A percentile compares a stretch with the other conserved stretches of the same genome.
These are phyloP conservation scores for Russula vinacea DNA, from an alignment of 768 basidiomycete genomes.

Conservation along the genomic window DNA sequence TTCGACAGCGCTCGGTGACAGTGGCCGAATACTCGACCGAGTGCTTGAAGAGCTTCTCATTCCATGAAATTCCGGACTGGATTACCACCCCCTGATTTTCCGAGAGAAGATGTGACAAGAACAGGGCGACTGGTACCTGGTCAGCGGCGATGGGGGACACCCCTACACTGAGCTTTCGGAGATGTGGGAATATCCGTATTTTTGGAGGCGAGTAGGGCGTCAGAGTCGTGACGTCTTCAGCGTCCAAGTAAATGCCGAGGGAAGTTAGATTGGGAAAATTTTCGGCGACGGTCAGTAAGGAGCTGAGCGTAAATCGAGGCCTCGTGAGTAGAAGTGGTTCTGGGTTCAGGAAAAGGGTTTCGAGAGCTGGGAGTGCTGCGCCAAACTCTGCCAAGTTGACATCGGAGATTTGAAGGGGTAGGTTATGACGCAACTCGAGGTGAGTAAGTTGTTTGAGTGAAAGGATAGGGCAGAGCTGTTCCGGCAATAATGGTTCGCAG, in stretches of 20 bases:
- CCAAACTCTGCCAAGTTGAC: slow-evolving; percentile 24
- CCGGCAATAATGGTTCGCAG: slow-evolving; percentile 17
- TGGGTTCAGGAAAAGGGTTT: slow-evolving; percentile 25
- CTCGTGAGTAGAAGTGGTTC: slow-evolving; percentile 25
- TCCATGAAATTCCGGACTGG: slow-evolving; percentile 24
- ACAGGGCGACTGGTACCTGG: slow-evolving; percentile 26
- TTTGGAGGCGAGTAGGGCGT: background rate
- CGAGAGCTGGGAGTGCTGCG: slow-evolving; percentile 21
- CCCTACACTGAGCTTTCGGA: slow-evolving; percentile 24
- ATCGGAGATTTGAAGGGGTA: slow-evolving; percentile 28
- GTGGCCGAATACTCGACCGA: slow-evolving; percentile 10
- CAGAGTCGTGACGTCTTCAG: slow-evolving; percentile 2
- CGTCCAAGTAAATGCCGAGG: slow-evolving; percentile 28
- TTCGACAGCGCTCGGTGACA: slow-evolving; percentile 2
- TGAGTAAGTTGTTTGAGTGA: slow-evolving; percentile 23
- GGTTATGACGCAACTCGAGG: slow-evolving; percentile 30
- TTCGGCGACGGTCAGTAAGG: slow-evolving; percentile 12
- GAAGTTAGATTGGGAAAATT: slow-evolving; percentile 24
- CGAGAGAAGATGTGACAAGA: slow-evolving; percentile 27
- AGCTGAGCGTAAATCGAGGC: slow-evolving; percentile 16
- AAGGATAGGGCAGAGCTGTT: slow-evolving; percentile 24
- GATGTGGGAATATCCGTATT: slow-evolving; percentile 4
- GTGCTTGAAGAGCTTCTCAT: slow-evolving; percentile 5
- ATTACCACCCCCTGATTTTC: slow-evolving; percentile 14
- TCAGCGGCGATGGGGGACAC: slow-evolving; percentile 26